Percentiles rank a stretch among this genome's conserved stretches.
These are phyloP conservation scores for Elaeis guineensis DNA, from an alignment of 176 grass and related monocot species.

Conservation along the genomic window DNA sequence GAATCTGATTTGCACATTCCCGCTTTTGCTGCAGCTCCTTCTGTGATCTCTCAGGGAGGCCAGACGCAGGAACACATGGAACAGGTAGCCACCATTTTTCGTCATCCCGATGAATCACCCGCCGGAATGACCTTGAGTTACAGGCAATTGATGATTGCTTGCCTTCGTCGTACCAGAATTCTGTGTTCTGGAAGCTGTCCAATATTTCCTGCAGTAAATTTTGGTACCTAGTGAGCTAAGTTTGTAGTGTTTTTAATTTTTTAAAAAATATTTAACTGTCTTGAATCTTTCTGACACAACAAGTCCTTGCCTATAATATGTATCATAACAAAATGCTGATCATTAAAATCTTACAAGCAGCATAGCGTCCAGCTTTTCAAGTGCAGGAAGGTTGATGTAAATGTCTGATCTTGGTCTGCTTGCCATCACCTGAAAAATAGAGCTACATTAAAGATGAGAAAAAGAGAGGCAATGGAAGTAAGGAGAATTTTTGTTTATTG, in stretches of 20 bases:
- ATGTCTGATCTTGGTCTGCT: constrained; percentile 92
- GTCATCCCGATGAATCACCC: constrained; percentile 54
- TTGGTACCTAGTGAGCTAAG: constrained; percentile 2
- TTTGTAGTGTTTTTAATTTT: too few relatives aligned
- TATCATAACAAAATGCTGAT: too few relatives aligned
- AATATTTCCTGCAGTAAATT: constrained; percentile 65
- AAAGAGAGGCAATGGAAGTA: neutral
- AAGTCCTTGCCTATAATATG: too few relatives aligned
- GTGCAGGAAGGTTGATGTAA: constrained; percentile 88
- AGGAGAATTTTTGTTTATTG: neutral
- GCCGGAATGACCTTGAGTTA: constrained; percentile 61
- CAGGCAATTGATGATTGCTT: constrained; percentile 56
- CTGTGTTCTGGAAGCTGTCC: constrained; percentile 73
- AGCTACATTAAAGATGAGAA: neutral
- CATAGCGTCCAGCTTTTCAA: constrained; percentile 92
- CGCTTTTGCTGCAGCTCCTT: constrained; percentile 68
- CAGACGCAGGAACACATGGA: constrained; percentile 65
- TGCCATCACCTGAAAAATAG: constrained; percentile 56
- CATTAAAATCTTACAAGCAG: constrained; percentile 47
- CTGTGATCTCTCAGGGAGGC: constrained; percentile 41
- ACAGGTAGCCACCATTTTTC: constrained; percentile 98
- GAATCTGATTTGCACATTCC: constrained; percentile 92
- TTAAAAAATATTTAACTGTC: too few relatives aligned
- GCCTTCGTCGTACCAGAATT: constrained; percentile 96
- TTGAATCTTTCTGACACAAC: too few relatives aligned